Base-by-base conservation (phyloP, 257 asterid genomes). In the Jasminum sambac region DNA sequence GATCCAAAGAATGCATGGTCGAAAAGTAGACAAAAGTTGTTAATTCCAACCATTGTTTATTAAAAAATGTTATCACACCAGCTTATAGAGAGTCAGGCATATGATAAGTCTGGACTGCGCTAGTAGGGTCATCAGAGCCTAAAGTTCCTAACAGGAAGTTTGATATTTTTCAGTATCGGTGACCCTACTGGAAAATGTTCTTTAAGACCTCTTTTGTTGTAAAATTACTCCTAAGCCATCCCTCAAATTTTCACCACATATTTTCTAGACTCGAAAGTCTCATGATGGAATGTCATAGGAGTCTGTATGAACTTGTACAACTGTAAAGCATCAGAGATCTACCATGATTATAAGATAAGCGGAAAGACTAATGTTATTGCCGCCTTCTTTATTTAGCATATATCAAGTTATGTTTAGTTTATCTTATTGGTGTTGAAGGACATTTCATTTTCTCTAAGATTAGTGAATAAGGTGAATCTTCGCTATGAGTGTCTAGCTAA, bases 301-400 rank as follows among this genome's bases (percentile, higher is more conserved):
- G 61, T 52, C 30, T 52, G 4, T 46, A 46, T 1, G 11, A 52
- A 52, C 17, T 7, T 52, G 4, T 52, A 9, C 8, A 17, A 10
- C 13, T 52, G 61, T 19, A 11, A 21, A 17, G 12, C 61, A 17
- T 52, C 26, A 52, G 61, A 21, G 30, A 23, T n/a, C 67, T 52
- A 37, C 44, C 50, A 9, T 19, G 23, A 12, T 9, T 55, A 12
- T 50, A 24, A 55, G 25, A 68, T 17, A 36, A 41, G 74, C 60
- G 36, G n/a, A 21, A 36, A 62, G 50, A 11, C 50, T 43, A 43
- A 57, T 64, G 69, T 50, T 72, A 40, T 64, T 19, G 40, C 50
- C 68, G 41, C 14, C 62, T 9, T 25, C 57, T 41, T n/a, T 48
- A 25, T 52, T 71, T 30, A 24, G 25, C 38, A 23, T 23, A 21